Evolutionary conservation across 306 rosid species (phyloP), one percentile per base, ranked within the genome.

Genomic region (Medicago lupulina): DNA sequence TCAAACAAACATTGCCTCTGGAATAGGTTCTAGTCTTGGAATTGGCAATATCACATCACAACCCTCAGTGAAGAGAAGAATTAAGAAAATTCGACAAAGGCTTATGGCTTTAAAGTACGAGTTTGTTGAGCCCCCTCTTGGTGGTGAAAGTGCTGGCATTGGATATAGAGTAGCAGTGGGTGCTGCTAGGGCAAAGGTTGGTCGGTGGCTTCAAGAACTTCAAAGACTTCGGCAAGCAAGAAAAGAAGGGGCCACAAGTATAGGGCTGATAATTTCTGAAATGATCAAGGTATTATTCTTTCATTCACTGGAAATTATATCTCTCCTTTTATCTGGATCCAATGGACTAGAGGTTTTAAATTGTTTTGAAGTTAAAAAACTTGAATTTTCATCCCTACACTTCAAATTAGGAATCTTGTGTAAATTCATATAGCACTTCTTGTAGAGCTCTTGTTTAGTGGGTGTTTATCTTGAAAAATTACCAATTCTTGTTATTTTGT

Each of bases 141-240:
- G 95, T 64, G 89, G 87, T 76, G 98, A 95, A 86, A 92, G 87
- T 87, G 85, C 83, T 81, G 86, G 97, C 65, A 91, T 95, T 81
- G 98, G 98, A 83, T 95, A 89, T 84, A 90, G 96, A 85, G 90
- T 89, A 16, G 85, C 97, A 23, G 67, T 95, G 17, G 96, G 96
- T 76, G 93, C 96, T 86, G 96, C 98, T 38, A 90, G 90, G 88
- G 93, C 89, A 75, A 95, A 90, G 84, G 86, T 95, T 83, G 93
- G 97, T 41, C 87, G 96, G 78, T 95, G 97, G 97, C 98, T 95
- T 78, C 98, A 95, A 86, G 97, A 95, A 84, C 98, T 95, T 82
- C 93, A 92, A 81, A 92, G 88, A 76, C 97, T 95, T 79, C 85
- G 98, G 75, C 98, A 95, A 80, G 98, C 97, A 72, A 92, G 98